These are phyloP conservation scores for Aspergillus sparsus DNA, from an alignment of 495 filamentous ascomycete species.

Conservation along the genomic window DNA sequence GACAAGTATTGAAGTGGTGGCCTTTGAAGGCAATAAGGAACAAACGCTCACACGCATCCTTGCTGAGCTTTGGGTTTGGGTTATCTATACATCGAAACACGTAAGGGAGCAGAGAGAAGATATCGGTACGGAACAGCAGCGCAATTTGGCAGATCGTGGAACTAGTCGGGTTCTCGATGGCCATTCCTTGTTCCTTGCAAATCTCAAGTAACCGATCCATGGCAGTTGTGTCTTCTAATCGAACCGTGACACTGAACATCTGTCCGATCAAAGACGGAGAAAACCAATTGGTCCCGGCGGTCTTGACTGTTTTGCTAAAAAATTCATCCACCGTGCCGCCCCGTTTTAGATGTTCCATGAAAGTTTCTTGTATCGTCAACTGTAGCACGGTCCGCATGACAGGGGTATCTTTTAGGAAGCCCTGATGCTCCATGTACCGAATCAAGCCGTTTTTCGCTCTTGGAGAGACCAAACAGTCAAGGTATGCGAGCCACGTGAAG, in stretches of 20 bases:
- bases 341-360: slow-evolving; percentile 36
- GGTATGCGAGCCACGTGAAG: slow-evolving; percentile 47
- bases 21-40: slow-evolving; percentile 44
- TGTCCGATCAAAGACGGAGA: slow-evolving; percentile 34
- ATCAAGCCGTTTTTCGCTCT: slow-evolving; percentile 36
- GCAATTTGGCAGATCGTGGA: slow-evolving; percentile 27
- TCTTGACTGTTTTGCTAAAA: slow-evolving; percentile 33
- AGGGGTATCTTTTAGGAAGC: slow-evolving; percentile 29
- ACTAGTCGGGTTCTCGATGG: slow-evolving; percentile 22
- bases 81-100: slow-evolving; percentile 23
- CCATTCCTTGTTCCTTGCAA: slow-evolving; percentile 28
- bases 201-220: slow-evolving; percentile 32
- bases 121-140: slow-evolving; percentile 25
- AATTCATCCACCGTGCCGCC: slow-evolving; percentile 39
- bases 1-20: slow-evolving; percentile 43
- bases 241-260: slow-evolving; percentile 36
- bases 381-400: slow-evolving; percentile 31
- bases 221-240: slow-evolving; percentile 27
- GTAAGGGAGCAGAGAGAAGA: slow-evolving; percentile 28
- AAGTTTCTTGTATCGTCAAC: slow-evolving; percentile 35
- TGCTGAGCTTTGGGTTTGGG: slow-evolving; percentile 16
- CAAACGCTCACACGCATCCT: slow-evolving; percentile 31
- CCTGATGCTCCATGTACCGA: slow-evolving; percentile 36
- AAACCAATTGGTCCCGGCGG: slow-evolving; percentile 38
- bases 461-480: slow-evolving; percentile 35